These are phyloP conservation scores for Linum usitatissimum DNA, from an alignment of 345 rosid genomes.

Conservation along the genomic window DNA sequence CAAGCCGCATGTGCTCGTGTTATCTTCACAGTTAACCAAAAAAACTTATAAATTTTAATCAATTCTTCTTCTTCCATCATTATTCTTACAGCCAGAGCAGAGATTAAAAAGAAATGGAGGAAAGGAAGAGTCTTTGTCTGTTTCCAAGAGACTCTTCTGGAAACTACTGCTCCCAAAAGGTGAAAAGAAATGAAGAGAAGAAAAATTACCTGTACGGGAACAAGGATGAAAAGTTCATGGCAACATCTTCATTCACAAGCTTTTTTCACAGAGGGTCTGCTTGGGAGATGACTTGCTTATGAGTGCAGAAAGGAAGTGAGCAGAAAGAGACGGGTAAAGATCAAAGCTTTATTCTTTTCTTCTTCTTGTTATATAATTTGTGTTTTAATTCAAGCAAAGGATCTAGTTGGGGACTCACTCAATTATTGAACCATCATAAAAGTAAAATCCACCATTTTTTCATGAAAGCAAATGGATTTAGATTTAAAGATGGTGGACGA, in stretches of 20 bases:
- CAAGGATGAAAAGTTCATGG: neutral
- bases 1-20: slow-evolving; percentile 25
- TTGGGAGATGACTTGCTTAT: neutral
- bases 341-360: neutral
- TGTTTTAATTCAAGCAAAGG: neutral
- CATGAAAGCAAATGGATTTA: neutral
- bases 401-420: neutral
- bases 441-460: neutral
- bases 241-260: neutral
- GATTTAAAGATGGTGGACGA: no score
- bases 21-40: slow-evolving; percentile 4
- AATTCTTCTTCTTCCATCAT: neutral
- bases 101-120: no score
- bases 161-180: neutral
- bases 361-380: no score
- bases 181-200: neutral
- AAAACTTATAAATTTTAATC: neutral
- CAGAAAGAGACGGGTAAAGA: neutral
- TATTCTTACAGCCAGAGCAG: neutral
- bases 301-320: neutral
- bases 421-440: neutral
- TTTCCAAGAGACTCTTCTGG: neutral
- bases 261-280: neutral
- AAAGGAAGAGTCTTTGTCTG: neutral
- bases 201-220: neutral